Conservation (phyloP, 768 basidiomycete genomes). For the Podaxis carcinomalis region DNA sequence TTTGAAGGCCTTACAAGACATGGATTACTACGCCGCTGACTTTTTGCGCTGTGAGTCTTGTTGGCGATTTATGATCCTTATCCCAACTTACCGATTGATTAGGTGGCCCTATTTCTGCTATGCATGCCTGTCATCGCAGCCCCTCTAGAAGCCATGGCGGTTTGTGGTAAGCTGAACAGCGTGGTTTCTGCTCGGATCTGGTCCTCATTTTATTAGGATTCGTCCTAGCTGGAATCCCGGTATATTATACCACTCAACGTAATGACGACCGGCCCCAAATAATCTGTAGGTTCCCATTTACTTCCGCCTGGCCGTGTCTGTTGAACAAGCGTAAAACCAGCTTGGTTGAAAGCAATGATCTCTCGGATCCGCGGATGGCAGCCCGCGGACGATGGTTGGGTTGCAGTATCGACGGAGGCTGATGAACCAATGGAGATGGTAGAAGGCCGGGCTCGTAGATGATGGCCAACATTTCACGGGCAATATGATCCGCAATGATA, state of each 20-base stretch:
- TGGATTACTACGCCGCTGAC: slow-evolving; percentile 88
- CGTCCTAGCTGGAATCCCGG: slow-evolving; percentile 72
- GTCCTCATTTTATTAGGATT: slow-evolving; percentile 46
- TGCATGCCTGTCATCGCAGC: slow-evolving; percentile 95
- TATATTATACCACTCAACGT: slow-evolving; percentile 75
- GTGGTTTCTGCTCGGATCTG: background rate
- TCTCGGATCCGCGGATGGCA: slow-evolving; percentile 49
- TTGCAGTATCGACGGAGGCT: slow-evolving; percentile 69
- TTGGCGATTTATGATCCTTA: background rate
- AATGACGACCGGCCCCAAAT: slow-evolving; percentile 36
- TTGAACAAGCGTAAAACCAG: slow-evolving; percentile 12
- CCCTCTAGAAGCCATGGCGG: slow-evolving; percentile 82
- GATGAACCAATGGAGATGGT: slow-evolving; percentile 70
- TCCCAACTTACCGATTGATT: slow-evolving; percentile 5
- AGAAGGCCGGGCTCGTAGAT: background rate
- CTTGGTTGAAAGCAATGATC: slow-evolving; percentile 23
- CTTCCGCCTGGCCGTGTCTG: background rate
- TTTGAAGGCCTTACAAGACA: slow-evolving; percentile 81
- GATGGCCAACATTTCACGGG: background rate
- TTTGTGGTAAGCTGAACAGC: slow-evolving; percentile 56
- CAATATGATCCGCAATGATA: background rate
- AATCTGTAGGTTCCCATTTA: slow-evolving; percentile 32
- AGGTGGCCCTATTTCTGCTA: slow-evolving; percentile 87
- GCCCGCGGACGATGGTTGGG: slow-evolving; percentile 62
- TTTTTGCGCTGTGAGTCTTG: slow-evolving; percentile 72